Evolutionary conservation across 2,329 filamentous ascomycete genomes (phyloP).

Genomic region (Sclerotinia nivalis): DNA sequence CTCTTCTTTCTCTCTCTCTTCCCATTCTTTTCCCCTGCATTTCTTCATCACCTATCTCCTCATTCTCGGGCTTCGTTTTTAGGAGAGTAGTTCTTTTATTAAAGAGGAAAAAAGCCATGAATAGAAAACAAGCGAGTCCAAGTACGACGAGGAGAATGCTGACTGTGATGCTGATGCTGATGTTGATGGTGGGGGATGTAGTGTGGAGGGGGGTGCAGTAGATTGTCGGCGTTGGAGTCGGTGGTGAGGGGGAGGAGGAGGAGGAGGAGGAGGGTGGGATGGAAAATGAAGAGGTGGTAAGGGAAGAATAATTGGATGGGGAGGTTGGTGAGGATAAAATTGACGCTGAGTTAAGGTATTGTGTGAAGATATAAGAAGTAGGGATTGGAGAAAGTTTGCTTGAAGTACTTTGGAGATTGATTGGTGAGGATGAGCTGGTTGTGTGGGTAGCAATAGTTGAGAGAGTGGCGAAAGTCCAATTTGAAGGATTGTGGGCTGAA

Average conservation of each 20-base stretch:
- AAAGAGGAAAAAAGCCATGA: background rate
- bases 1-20: background rate
- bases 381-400: background rate
- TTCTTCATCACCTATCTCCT: background rate
- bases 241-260: no score
- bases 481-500: background rate
- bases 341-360: background rate
- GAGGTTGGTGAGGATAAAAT: background rate
- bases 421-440: background rate
- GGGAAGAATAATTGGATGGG: accelerated
- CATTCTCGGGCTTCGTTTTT: background rate
- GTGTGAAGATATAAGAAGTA: background rate
- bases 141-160: background rate
- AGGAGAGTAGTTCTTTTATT: no score
- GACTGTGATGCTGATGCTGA: background rate
- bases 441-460: background rate
- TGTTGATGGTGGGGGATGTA: background rate
- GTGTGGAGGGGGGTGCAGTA: background rate
- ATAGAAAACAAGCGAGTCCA: background rate
- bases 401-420: background rate
- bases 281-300: background rate
- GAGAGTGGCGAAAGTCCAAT: background rate
- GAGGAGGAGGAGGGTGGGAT: background rate
- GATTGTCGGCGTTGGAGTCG: background rate
- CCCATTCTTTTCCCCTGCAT: no score